Evolutionary conservation across 2,329 filamentous ascomycete species (phyloP), one percentile per base, ranked within the genome.

Genomic region (Hirsutella minnesotensis): DNA sequence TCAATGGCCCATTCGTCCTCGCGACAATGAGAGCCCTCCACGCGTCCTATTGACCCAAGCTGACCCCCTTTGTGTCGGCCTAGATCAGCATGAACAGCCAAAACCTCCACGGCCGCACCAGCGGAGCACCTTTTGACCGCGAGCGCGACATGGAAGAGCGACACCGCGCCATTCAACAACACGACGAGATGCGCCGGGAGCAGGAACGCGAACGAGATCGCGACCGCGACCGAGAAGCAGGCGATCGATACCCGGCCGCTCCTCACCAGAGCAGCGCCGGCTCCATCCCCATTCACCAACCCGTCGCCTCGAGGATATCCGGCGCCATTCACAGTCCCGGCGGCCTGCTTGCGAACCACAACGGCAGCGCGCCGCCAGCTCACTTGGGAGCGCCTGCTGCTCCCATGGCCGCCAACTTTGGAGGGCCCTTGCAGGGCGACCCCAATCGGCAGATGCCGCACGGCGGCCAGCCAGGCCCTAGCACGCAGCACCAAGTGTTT

Each of bases 221-320:
- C 44, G 60, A 64, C 43, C 61, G 79, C 53, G 80, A 85, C 50
- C 73, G 81, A 57, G 81, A 86, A 50, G 68, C 75, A 46, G 71
- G 76, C 57, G 79, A 82, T 36, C 75, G 78, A 41, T 81, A 79
- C 55, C 82, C 81, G 52, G 74, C 84, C 46, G 79, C 83, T 21
- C 59, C 61, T 47, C 87, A 92, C 57, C 89, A 95, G 61, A 92
- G 83, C 64, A 89, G 86, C 57, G 81, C 86, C 33, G 86, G 83
- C 44, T 87, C 89, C 3, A 86, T 95, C 43, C 87, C 89, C 43
- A 82, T 96, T 53, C 90, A 96, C 63, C 90, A 96, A 62, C 90
- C 90, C 5, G 88, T 95, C 46, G 90, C 90, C 48, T 79, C 88
- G 57, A 72, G 89, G 63, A 70, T 87, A 48, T 67, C 83, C 44